These are phyloP conservation scores for Aspergillus neoniger DNA, from an alignment of 2,329 filamentous ascomycete genomes.

Conservation along the genomic window DNA sequence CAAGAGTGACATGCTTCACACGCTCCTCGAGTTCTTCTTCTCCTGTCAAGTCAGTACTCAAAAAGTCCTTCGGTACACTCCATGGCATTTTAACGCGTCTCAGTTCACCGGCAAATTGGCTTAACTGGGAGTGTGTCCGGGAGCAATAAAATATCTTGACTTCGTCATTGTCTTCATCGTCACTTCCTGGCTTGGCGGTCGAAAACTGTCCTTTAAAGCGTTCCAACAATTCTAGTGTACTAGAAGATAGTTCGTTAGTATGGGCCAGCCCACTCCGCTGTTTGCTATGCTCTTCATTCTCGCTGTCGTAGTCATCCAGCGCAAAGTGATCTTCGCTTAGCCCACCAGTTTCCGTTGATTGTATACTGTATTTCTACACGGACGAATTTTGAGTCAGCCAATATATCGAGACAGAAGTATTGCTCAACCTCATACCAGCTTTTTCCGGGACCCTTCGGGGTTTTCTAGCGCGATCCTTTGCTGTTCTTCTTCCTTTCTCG, in stretches of 20 bases:
- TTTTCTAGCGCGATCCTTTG: slow-evolving; percentile 54
- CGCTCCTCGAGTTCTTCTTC: slow-evolving; percentile 52
- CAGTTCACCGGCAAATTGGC: slow-evolving; percentile 83
- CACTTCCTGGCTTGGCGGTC: slow-evolving; percentile 29
- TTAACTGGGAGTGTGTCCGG: slow-evolving; percentile 86
- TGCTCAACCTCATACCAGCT: slow-evolving; percentile 36
- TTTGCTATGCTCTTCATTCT: slow-evolving; percentile 49
- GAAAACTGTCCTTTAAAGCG: slow-evolving; percentile 57
- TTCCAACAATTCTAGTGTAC: slow-evolving; percentile 73
- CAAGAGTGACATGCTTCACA: slow-evolving; percentile 79
- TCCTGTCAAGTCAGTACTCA: slow-evolving; percentile 26
- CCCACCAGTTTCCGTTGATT: slow-evolving; percentile 15
- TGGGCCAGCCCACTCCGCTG: slow-evolving; percentile 33
- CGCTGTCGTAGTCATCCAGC: slow-evolving; percentile 73
- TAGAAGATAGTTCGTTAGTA: slow-evolving; percentile 63
- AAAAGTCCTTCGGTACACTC: slow-evolving; percentile 58
- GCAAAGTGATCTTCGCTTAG: slow-evolving; percentile 70
- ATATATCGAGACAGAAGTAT: neutral
- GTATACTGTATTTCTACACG: slow-evolving; percentile 33
- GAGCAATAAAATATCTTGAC: slow-evolving; percentile 91
- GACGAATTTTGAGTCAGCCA: slow-evolving; percentile 2
- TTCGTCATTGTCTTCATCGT: slow-evolving; percentile 59
- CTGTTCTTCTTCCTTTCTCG: slow-evolving; percentile 64
- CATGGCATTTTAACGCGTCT: slow-evolving; percentile 75
- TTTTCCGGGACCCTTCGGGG: slow-evolving; percentile 52